phyloP scores from a whole-genome alignment of 1,139 yeast species.

The Diutina scorzettiae region DNA sequence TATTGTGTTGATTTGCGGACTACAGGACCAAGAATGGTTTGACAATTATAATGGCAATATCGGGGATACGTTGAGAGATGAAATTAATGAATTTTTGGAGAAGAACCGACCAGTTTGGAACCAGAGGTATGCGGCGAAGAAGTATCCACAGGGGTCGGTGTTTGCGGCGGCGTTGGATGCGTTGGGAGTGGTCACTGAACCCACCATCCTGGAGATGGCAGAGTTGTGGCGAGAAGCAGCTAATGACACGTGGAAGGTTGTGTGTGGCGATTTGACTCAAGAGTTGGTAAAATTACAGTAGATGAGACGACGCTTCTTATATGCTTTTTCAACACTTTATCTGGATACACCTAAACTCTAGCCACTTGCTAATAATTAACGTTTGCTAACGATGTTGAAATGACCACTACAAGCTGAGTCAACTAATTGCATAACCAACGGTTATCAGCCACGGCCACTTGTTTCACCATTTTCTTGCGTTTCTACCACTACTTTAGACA shows the following conservation, averaged over 20 bases:
- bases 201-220: not conserved
- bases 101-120: not conserved
- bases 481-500: no score
- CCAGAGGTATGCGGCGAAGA: not conserved
- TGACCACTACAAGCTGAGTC: no score
- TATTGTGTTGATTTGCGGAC: not conserved
- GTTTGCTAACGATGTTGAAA: no score
- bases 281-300: not conserved
- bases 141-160: not conserved
- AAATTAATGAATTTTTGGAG: not conserved
- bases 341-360: no score
- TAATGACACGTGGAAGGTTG: not conserved
- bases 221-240: not conserved
- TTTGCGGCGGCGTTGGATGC: not conserved
- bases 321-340: no score
- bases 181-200: not conserved
- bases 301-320: no score
- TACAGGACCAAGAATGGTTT: not conserved
- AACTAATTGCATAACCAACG: no score
- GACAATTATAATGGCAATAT: not conserved
- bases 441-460: no score
- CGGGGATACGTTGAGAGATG: not conserved
- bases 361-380: no score
- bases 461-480: no score
- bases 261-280: not conserved